Conservation (phyloP, 2,329 filamentous ascomycete genomes). For the Curvularia eragrostidis region DNA sequence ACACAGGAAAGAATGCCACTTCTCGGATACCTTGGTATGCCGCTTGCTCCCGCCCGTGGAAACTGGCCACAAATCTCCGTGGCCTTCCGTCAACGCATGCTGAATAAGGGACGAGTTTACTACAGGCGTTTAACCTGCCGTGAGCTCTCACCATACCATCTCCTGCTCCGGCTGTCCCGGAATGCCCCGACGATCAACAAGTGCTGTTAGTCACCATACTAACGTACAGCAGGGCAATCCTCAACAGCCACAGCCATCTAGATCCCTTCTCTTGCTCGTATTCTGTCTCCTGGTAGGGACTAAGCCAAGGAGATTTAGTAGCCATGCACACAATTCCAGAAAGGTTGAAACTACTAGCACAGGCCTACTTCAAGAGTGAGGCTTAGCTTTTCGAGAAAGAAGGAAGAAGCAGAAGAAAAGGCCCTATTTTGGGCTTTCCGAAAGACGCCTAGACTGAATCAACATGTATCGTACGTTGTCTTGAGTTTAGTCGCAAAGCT, state of each 20-base stretch:
- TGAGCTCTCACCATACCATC: neutral
- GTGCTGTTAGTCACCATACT: neutral
- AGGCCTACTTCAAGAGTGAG: neutral
- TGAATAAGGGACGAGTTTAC: neutral
- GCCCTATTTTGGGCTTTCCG: neutral
- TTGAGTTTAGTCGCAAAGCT: neutral
- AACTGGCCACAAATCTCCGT: neutral
- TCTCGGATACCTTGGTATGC: neutral
- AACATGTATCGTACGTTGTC: neutral
- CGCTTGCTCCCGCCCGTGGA: neutral
- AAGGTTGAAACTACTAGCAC: neutral
- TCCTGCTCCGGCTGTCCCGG: neutral
- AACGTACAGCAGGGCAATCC: neutral
- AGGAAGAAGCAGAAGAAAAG: neutral
- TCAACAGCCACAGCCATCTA: neutral
- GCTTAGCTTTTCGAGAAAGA: neutral
- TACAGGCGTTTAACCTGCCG: neutral
- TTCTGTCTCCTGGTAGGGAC: neutral
- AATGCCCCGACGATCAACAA: neutral
- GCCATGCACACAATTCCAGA: neutral
- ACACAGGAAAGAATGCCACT: neutral
- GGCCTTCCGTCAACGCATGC: neutral
- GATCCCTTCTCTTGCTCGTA: neutral
- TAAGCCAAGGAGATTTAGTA: neutral
- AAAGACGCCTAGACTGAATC: neutral